Evolutionary conservation across 257 asterid genomes (phyloP), one percentile per base, ranked within the genome.

Genomic region (Solanum sejunctum): DNA sequence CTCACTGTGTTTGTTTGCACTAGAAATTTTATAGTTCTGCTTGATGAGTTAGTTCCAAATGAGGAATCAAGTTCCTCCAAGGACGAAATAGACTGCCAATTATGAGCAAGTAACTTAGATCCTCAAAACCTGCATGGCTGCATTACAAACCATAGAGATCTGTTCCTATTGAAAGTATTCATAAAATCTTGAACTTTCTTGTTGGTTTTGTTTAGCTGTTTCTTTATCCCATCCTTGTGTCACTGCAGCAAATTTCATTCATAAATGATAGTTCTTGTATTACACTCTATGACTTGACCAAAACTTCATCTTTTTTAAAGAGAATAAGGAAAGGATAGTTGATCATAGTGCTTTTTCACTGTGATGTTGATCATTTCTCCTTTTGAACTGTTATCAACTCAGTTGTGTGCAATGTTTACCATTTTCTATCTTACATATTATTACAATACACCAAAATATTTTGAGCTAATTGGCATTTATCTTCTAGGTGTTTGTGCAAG

Each of bases 401-500:
- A 16, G 6, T 11, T 82, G n/a, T 57, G 73, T 80, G 21, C 60
- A 43, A 13, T 82, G 77, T 82, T 63, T 23, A 21, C 45, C 45
- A 15, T 11, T 45, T 82, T 21, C 71, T 82, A 39, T 21, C 11
- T 43, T 82, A 61, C 77, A 21, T 47, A 64, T 43, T 7, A 60
- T 45, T 82, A 39, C 60, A 16, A 41, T 10, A 41, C 11, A 83
- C 23, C 21, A 18, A 26, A 70, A 39, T 1, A 39, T 17, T 11
- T 51, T 83, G 85, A 83, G 47, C 54, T 41, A 23, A 47, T 75
- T 75, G 73, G 39, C 32, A 43, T 75, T 61, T 75, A 81, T 88
- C 83, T 75, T 86, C 85, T 93, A 93, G 97, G 96, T 87, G 93
- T 92, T 82, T 91, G 90, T 69, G 87, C 92, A 18, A 88, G 92